A percentile compares a stretch with the other conserved stretches of the same genome.
phyloP scores from a whole-genome alignment of 257 asterid species.

The Solanum ahanhuiri region DNA sequence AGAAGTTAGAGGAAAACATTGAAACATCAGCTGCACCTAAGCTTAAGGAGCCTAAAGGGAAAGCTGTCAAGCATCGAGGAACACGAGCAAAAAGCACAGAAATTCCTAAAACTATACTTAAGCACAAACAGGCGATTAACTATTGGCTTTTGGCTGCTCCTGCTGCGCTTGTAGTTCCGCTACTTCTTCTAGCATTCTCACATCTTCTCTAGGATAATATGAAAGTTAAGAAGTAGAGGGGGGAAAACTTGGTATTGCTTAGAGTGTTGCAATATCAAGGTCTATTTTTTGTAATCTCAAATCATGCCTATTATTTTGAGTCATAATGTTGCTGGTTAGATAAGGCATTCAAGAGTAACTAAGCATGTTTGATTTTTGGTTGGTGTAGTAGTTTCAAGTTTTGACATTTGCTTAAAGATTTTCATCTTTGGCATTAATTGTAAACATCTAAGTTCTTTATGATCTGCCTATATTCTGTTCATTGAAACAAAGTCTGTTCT shows the following conservation, averaged over 20 bases:
- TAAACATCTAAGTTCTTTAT: not conserved
- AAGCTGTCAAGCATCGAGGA: constrained; percentile 23
- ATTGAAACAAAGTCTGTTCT: not conserved
- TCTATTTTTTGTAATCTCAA: not conserved
- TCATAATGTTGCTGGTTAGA: constrained; percentile 18
- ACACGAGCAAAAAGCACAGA: constrained; percentile 41
- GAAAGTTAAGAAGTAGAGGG: not conserved
- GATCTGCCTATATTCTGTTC: not conserved
- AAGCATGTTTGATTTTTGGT: not conserved
- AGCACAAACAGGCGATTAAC: constrained; percentile 71
- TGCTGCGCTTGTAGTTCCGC: constrained; percentile 32
- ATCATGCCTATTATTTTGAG: not conserved
- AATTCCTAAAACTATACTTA: constrained; percentile 59
- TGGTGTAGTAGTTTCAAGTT: not conserved
- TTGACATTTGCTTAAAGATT: not conserved
- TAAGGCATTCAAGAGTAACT: not conserved
- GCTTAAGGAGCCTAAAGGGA: constrained; percentile 42
- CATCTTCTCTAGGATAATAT: constrained; percentile 23
- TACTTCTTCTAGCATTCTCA: constrained; percentile 38
- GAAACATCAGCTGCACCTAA: constrained; percentile 34
- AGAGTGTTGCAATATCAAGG: constrained; percentile 8
- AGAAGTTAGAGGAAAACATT: constrained; percentile 31
- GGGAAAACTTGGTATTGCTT: not conserved
- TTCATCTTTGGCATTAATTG: not conserved
- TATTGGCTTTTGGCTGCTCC: constrained; percentile 70